Base-by-base conservation (phyloP, 2,329 filamentous ascomycete species). In the Rosellinia necatrix region DNA sequence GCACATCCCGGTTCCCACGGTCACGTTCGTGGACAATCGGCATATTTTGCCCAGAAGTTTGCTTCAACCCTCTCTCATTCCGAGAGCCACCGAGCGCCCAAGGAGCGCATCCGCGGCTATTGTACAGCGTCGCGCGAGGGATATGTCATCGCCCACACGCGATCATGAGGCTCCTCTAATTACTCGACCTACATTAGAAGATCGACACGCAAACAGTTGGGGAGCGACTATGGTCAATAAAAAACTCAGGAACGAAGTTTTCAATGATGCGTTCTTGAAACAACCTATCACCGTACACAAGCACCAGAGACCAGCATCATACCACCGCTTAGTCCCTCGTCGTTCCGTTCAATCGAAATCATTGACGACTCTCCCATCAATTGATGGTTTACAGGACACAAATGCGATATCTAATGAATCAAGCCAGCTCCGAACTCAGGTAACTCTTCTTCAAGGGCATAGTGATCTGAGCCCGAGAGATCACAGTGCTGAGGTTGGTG, bases 161-260 rank as follows among this genome's bases (percentile, higher is more conserved):
- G 58, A 60, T 13, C 43, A 59, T 27, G 49, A 56, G 13, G 35
- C 51, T 17, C 22, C 58, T 37, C 32, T 49, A 35, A 46, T 53
- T 24, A 37, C 43, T 15, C 66, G 79, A 19, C 80, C 80, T 4
- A 70, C 66, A 3, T 66, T 87, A 56, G 80, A 84, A 21, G 78
- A 84, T 38, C 77, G 81, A 17, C 79, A 81, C 66, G 81, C 84
- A 6, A 84, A 84, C 62, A 87, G 85, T 66, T 97, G 93, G 92
- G 92, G 93, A 6, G 91, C 92, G 13, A 97, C 92, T 0, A 92
- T 89, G 19, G 90, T 97, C 56, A 97, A 97, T 70, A 89, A 90
- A 66, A 86, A 88, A 56, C 75, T 97, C 34, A 88, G 92, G 57
- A 93, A 96, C 70, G 91, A 96, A 71, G 92, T 97, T 1, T 88